Evolutionary conservation across 139 green algal species (phyloP), one percentile per base, ranked within the genome.

Genomic region (Coelastrella sp.): DNA sequence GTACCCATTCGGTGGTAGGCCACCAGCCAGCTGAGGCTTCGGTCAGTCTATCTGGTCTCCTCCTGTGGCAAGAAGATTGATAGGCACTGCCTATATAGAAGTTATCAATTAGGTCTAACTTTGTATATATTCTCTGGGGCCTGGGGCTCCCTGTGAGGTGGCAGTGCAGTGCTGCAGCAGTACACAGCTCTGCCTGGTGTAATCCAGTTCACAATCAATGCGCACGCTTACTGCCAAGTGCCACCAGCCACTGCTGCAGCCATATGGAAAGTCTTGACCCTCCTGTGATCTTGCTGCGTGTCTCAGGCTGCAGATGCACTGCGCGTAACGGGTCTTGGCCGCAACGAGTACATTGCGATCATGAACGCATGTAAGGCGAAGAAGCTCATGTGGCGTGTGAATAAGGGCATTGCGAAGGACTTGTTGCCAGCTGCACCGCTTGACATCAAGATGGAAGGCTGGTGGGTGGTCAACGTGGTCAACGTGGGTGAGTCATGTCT

Each of bases 321-420:
- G 74, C 90, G 94, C 7, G 66, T 97, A 32, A 92, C 97, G n/a
- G 97, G 97, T 59, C 95, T 99, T 14, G 97, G 97, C 0, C 94
- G 97, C 82, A 99, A 99, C 85, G 96, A 99, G 94, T 99, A 98
- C 95, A 99, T 99, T 57, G 92, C 96, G 3, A 96, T 95, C 71
- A 95, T 99, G 87, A 98, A 99, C 89, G 91, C 95, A 56, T 98
- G 94, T 95, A 99, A 98, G 92, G 91, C 91, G 54, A 96, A 97
- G 86, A 96, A 97, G 94, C 91, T 98, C 87, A 92, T 98, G 90
- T 88, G 97, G 97, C 94, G 96, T 22, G 86, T 98, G 56, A 98
- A 98, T 92, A 96, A 95, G 82, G 93, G 90, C 23, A 94, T 98
- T 5, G 95, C 96, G 2, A 96, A 95, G 86, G 88, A 91, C 56